Evolutionary conservation across 1,284 basidiomycete species (phyloP).

Genomic region (Sutorius eximius): DNA sequence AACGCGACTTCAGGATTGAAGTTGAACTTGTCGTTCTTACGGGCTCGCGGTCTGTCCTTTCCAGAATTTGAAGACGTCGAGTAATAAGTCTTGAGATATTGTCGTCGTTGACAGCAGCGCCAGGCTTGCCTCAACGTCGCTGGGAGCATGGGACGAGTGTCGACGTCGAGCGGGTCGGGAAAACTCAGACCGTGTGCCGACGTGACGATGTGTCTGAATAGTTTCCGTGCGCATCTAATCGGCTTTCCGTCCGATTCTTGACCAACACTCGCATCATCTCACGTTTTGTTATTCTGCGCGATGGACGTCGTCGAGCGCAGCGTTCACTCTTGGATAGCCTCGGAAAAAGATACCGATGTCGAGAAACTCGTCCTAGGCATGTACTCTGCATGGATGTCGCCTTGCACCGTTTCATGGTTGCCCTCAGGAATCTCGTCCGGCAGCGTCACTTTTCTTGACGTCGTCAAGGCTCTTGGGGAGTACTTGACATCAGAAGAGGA

Average conservation of each 20-base stretch:
- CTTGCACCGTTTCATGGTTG: constrained; percentile 10
- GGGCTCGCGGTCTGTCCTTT: constrained; percentile 14
- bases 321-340: constrained; percentile 74
- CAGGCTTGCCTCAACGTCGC: constrained; percentile 17
- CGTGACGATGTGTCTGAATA: background rate
- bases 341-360: constrained; percentile 60
- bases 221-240: constrained; percentile 15
- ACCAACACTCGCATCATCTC: background rate
- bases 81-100: constrained; percentile 26
- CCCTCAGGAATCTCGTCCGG: constrained; percentile 65
- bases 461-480: constrained; percentile 87
- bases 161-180: constrained; percentile 2
- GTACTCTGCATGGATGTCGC: constrained; percentile 5
- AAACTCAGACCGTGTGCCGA: background rate
- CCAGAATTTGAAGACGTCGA: constrained; percentile 21
- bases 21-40: constrained; percentile 49
- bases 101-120: constrained; percentile 24
- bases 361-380: constrained; percentile 60
- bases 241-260: background rate
- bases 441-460: constrained; percentile 63
- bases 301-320: constrained; percentile 50
- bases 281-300: background rate
- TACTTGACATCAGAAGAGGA: constrained; percentile 88
- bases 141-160: constrained; percentile 21
- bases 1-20: constrained; percentile 60